Base-by-base conservation (phyloP, 1,284 basidiomycete species). In the Rhodotorula sp. region DNA sequence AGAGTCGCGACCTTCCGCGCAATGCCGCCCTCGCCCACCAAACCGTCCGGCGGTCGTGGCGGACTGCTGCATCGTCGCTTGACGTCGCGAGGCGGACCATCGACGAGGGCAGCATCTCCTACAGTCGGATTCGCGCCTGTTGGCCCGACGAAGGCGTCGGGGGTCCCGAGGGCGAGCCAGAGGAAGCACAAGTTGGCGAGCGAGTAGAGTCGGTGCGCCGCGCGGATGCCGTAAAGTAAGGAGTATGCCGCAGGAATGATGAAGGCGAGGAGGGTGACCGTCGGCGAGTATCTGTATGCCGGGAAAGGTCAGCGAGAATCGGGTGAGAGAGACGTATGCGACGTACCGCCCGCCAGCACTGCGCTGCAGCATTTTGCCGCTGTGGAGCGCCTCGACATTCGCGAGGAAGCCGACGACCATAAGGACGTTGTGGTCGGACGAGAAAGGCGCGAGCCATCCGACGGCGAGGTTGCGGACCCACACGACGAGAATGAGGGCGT, bases 401-500 rank as follows among this genome's bases (percentile, higher is more conserved):
- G 78, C 67, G 2, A 82, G 63, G 50, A 79, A 76, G 0, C 80
- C 77, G 15, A 77, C 46, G 1, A 81, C 69, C 18, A 76, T 68
- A 2, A 80, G 59, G 8, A 79, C 64, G 56, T 81, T 80, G 65
- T 81, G 80, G 65, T 82, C 81, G 44, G 76, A 78, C 22, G 77
- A 76, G 59, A 81, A 80, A 0, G 80, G 79, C 13, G 65, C 74
- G 54, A 77, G 68, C 78, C 79, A 75, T 53, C 81, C 78, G 31
- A 78, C 78, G 11, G 77, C 65, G 28, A 82, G 70, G 62, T 93
- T 95, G 64, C 93, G 87, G 1, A 89, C 88, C 94, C 94, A 99
- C 0, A 96, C 92, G 0, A 87, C 87, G 26, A 98, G 82, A 10
- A 90, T 88, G 0, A 92, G 89, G 0, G 87, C 89, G 11, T 86